Evolutionary conservation across 2,329 filamentous ascomycete genomes (phyloP).

Genomic region (Fusarium chaquense): DNA sequence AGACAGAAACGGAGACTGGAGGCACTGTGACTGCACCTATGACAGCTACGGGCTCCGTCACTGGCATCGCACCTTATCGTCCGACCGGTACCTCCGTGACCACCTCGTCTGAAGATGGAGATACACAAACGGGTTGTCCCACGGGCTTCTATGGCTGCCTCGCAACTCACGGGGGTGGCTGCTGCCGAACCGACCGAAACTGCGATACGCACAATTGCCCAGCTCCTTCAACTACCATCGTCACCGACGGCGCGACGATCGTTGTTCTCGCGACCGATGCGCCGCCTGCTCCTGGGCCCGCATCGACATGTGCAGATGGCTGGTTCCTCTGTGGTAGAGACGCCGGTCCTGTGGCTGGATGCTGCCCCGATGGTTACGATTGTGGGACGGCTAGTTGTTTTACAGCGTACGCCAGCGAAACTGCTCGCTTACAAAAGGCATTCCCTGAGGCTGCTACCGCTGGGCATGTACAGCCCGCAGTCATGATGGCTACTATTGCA

Average conservation of each 20-base stretch:
- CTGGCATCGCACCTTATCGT: slow-evolving; percentile 61
- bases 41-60: slow-evolving; percentile 53
- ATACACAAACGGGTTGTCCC: slow-evolving; percentile 71
- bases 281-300: slow-evolving; percentile 56
- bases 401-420: slow-evolving; percentile 63
- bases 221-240: slow-evolving; percentile 70
- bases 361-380: slow-evolving; percentile 81
- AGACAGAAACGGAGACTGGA: slow-evolving; percentile 37
- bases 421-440: slow-evolving; percentile 68
- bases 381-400: slow-evolving; percentile 82
- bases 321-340: slow-evolving; percentile 78
- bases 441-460: slow-evolving; percentile 52
- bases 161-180: slow-evolving; percentile 84
- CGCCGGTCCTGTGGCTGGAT: slow-evolving; percentile 76
- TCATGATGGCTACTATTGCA: slow-evolving; percentile 20
- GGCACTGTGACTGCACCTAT: slow-evolving; percentile 32
- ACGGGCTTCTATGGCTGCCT: slow-evolving; percentile 93
- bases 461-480: slow-evolving; percentile 11
- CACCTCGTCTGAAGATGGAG: slow-evolving; percentile 47
- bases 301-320: slow-evolving; percentile 75
- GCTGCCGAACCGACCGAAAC: slow-evolving; percentile 88
- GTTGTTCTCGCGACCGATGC: slow-evolving; percentile 69
- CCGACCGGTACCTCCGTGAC: slow-evolving; percentile 56
- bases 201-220: slow-evolving; percentile 87
- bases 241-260: slow-evolving; percentile 77